Percentiles rank a stretch among this genome's conserved stretches.
These are phyloP conservation scores for Lindgomyces ingoldianus DNA, from an alignment of 495 filamentous ascomycete genomes.

Conservation along the genomic window DNA sequence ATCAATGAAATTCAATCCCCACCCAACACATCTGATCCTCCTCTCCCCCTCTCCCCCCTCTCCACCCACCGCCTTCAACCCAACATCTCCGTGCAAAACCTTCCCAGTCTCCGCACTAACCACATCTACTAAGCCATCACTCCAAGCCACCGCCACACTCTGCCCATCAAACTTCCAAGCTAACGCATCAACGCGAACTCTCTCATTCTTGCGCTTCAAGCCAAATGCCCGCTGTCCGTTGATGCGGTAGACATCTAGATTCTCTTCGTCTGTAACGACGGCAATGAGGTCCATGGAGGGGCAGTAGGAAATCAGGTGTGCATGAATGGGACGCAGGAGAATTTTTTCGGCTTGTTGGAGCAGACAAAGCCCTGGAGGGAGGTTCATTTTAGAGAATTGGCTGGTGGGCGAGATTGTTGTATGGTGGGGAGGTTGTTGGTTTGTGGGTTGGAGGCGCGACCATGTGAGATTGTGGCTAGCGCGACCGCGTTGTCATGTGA, in stretches of 20 bases:
- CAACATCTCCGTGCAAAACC: slow-evolving; percentile 57
- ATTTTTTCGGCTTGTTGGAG: slow-evolving; percentile 55
- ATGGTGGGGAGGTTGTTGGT: slow-evolving; percentile 6
- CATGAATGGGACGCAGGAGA: slow-evolving; percentile 57
- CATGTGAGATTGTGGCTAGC: slow-evolving; percentile 3
- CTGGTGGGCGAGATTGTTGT: not conserved
- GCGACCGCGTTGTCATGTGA: slow-evolving; percentile 15
- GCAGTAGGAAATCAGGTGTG: slow-evolving; percentile 67
- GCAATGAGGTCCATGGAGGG: slow-evolving; percentile 80
- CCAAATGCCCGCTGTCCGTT: slow-evolving; percentile 73
- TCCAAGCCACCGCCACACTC: slow-evolving; percentile 75
- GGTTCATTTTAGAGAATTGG: slow-evolving; percentile 22
- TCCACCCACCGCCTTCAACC: not conserved
- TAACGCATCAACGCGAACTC: slow-evolving; percentile 54
- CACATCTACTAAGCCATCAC: slow-evolving; percentile 67
- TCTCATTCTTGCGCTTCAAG: slow-evolving; percentile 51
- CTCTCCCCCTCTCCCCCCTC: not conserved
- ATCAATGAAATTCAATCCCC: slow-evolving; percentile 69
- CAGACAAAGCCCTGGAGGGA: slow-evolving; percentile 14
- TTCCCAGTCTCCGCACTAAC: slow-evolving; percentile 76
- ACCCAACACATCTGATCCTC: slow-evolving; percentile 67
- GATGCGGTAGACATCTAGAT: slow-evolving; percentile 64
- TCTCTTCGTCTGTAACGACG: slow-evolving; percentile 64
- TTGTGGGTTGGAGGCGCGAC: slow-evolving; percentile 18
- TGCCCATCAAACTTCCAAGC: slow-evolving; percentile 82